Evolutionary conservation across 1,284 basidiomycete species (phyloP).

Genomic region (Melampsora americana): DNA sequence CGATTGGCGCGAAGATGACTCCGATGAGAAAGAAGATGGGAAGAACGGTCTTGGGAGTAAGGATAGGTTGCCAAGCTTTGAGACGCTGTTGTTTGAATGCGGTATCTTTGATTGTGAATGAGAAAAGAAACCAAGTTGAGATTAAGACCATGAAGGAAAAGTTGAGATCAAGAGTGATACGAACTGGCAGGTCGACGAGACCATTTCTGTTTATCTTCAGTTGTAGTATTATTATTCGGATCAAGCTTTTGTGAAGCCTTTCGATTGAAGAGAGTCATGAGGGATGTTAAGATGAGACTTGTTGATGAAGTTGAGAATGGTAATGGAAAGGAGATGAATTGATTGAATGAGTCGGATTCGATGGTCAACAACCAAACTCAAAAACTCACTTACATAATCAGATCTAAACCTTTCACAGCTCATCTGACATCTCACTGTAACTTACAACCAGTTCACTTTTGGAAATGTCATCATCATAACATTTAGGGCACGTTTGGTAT

Average conservation of each 20-base stretch:
- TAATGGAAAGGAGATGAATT: no score
- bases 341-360: no score
- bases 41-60: conserved; percentile 93
- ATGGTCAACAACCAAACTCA: no score
- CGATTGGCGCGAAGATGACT: conserved; percentile 91
- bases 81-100: conserved; percentile 99
- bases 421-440: no score
- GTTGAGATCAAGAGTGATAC: not conserved
- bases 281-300: not conserved
- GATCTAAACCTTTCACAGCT: no score
- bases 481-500: no score
- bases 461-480: no score
- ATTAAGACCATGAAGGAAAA: not conserved
- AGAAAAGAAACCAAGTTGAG: not conserved
- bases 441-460: no score
- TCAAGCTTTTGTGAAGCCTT: conserved; percentile 7
- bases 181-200: conserved; percentile 42
- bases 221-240: conserved; percentile 18
- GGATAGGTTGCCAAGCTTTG: conserved; percentile 99
- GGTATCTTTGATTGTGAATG: conserved; percentile 63
- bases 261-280: conserved; percentile 32
- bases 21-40: conserved; percentile 94
- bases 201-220: conserved; percentile 33
- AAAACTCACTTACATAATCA: no score
- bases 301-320: not conserved